Evolutionary conservation across 1,284 basidiomycete species (phyloP), one percentile per base, ranked within the genome.

Genomic region (Puccinia hordei): DNA sequence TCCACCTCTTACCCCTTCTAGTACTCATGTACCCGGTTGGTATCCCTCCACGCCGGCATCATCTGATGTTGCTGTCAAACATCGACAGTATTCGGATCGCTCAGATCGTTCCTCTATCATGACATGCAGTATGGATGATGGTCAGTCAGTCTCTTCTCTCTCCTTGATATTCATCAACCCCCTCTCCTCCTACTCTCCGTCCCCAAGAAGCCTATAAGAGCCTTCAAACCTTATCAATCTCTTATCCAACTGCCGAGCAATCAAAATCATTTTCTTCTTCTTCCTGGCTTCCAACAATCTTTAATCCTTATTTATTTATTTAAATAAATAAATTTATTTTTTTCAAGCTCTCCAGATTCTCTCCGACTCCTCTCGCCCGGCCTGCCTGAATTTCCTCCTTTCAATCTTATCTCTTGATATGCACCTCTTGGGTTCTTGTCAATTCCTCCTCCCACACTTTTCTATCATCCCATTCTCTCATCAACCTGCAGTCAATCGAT

Each of bases 1-100:
- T 63, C 61, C 6, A 41, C 38, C 38, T n/a, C 27, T 38, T 1
- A 6, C 33, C 35, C 8, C 4, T 63, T 1, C 35, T 35, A 19
- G 19, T 19, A 35, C 61, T 30, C 61, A 63, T 63, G 12, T 63
- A 4, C 61, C 61, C 17, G 61, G 61, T 35, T 63, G 61, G 61
- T 63, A 63, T 41, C 61, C 61, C 61, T 63, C 61, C 33, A 63
- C 61, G 61, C 61, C 61, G 17, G 61, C 33, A 41, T 63, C 61
- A 63, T 63, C 61, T 63, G 61, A 10, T 22, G 17, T 61, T 35
- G 30, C 8, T 63, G 33, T 30, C 33, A 63, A 38, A 41, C 35
- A 33, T 63, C 61, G n/a, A n/a, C n/a, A 63, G 61, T 30, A 30
- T 19, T 63, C 61, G 1, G 33, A 41, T 63, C 61, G 61, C 35